Conservation (phyloP, 225 moss, liverwort and hornwort species). For the Ulota crispa region DNA sequence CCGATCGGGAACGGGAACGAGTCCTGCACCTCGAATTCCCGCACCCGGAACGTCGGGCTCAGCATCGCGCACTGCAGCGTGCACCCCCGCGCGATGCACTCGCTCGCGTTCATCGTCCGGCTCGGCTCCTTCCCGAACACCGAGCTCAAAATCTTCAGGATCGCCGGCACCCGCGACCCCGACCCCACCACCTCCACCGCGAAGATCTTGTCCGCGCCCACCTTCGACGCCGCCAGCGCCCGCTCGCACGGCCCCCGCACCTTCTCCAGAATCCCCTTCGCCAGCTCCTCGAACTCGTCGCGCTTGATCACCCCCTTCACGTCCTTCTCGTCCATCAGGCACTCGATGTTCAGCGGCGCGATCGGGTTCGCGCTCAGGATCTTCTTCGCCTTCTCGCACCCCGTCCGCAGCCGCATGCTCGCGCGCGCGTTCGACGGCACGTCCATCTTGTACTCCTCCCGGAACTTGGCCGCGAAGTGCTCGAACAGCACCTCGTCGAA, state of each 20-base stretch:
- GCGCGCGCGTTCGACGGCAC: conserved; percentile 69
- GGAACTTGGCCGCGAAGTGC: conserved; percentile 81
- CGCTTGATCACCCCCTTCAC: conserved; percentile 78
- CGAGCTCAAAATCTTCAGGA: conserved; percentile 75
- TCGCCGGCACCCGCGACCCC: conserved; percentile 89
- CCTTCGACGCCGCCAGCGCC: conserved; percentile 73
- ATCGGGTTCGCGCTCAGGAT: conserved; percentile 89
- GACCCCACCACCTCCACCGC: conserved; percentile 98
- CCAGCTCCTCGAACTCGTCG: conserved; percentile 82
- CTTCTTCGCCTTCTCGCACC: conserved; percentile 95
- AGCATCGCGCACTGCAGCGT: conserved; percentile 89
- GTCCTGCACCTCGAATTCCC: conserved; percentile 95
- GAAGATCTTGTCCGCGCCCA: conserved; percentile 65
- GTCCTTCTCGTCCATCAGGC: conserved; percentile 99
- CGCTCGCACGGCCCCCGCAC: conserved; percentile 93
- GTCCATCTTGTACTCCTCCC: conserved; percentile 86
- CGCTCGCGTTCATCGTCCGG: conserved; percentile 94
- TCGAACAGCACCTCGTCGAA: conserved; percentile 94
- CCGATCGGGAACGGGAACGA: conserved; percentile 94
- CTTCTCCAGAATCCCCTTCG: conserved; percentile 76
- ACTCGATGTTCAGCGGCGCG: conserved; percentile 88
- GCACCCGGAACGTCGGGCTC: conserved; percentile 82
- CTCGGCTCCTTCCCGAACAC: conserved; percentile 94
- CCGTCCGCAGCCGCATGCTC: conserved; percentile 66
- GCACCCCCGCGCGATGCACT: conserved; percentile 87